Evolutionary conservation across 2,329 filamentous ascomycete genomes (phyloP).

Genomic region (Seiridium cupressi): DNA sequence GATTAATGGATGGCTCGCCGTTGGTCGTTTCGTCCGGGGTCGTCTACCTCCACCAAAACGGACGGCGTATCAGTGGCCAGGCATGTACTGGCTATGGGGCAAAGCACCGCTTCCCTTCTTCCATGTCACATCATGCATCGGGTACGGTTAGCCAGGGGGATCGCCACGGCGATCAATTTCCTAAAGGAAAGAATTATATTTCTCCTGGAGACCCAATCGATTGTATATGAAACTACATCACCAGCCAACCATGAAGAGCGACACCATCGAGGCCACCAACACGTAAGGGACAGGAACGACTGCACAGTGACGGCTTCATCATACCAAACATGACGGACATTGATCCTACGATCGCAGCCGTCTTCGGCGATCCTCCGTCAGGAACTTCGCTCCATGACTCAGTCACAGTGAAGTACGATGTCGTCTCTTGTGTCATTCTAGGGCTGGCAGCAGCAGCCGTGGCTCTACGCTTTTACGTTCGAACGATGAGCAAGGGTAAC

Average conservation of each 20-base stretch:
- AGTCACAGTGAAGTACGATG: conserved; percentile 16
- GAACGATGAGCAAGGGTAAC: conserved; percentile 7
- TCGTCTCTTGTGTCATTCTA: conserved; percentile 17
- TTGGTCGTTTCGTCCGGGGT: neutral
- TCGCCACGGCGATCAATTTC: too few species aligned
- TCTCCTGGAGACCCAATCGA: neutral
- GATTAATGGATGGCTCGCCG: neutral
- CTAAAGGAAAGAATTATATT: too few species aligned
- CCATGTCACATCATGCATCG: too few species aligned
- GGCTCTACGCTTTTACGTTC: conserved; percentile 16
- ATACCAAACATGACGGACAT: neutral
- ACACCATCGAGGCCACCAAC: neutral
- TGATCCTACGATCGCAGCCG: conserved; percentile 13
- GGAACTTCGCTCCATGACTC: conserved; percentile 14
- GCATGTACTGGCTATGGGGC: neutral
- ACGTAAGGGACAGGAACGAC: neutral
- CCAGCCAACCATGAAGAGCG: too few species aligned
- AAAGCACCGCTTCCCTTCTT: neutral
- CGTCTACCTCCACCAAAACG: neutral
- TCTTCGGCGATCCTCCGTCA: conserved; percentile 15
- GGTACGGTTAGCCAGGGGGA: too few species aligned
- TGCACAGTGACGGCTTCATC: neutral
- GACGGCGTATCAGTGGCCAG: neutral
- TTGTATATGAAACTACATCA: neutral
- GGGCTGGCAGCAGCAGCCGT: conserved; percentile 17